Evolutionary conservation across 257 asterid species (phyloP), one percentile per base, ranked within the genome.

Genomic region (Solanum megistacrolobum): DNA sequence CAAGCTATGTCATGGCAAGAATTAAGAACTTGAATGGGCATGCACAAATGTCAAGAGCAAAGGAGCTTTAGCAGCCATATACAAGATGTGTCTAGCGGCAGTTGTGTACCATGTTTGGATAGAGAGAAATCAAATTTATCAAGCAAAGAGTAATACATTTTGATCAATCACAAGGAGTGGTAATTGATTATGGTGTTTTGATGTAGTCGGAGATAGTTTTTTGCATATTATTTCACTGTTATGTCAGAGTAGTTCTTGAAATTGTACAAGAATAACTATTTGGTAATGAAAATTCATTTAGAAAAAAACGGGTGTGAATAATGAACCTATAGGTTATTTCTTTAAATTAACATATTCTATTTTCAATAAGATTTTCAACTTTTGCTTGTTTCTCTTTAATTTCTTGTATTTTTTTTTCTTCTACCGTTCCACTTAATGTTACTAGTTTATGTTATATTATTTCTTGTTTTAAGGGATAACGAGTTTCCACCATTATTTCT

Each of bases 241-340:
- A 52, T 52, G n/a, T 18, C 62, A 52, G 4, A 52, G 2, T 52
- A 52, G n/a, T 52, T 52, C 4, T 52, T 52, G 55, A 52, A 6
- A 52, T 52, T 52, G n/a, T 18, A 52, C n/a, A 52, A 52, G 4
- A 18, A 18, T 52, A 52, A 6, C 2, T 52, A 52, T 52, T 46
- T 46, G 55, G 7, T 46, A 46, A 46, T 46, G 55, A 46, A 46
- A 46, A 46, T 46, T 46, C 10, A 16, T 52, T 20, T 52, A 39
- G 0, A 0, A 9, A 9, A 0, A 58, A 21, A 58, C 2, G 27
- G 2, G 12, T 1, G 25, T 58, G 12, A 7, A 20, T 8, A 58
- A 58, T 58, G 66, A 20, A 8, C 12, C 2, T 7, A 7, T 7
- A 20, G 66, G 12, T 58, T 3, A 7, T 20, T 58, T 58, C 27